phyloP scores from a whole-genome alignment of 2,329 filamentous ascomycete genomes.

The Fusarium algeriense region DNA sequence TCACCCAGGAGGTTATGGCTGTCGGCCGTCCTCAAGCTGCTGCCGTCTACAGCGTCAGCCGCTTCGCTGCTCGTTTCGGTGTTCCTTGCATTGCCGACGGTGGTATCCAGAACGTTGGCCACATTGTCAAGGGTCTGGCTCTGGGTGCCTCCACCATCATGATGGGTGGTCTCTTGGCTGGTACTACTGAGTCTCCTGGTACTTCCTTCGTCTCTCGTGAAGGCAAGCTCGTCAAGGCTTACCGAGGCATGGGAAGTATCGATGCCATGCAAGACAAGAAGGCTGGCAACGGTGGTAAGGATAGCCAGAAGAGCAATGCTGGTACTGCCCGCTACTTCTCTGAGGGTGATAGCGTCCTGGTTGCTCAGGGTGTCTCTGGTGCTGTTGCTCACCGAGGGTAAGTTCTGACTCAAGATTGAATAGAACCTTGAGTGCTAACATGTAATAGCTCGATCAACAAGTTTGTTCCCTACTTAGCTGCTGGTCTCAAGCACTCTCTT shows the following conservation, averaged over 20 bases:
- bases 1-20: constrained; percentile 99
- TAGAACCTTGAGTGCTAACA: constrained; percentile 48
- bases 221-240: constrained; percentile 98
- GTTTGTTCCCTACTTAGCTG: constrained; percentile 95
- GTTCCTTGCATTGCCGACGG: constrained; percentile 98
- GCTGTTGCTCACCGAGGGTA: constrained; percentile 81
- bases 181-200: constrained; percentile 96
- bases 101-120: constrained; percentile 97
- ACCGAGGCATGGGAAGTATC: constrained; percentile 98
- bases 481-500: constrained; percentile 96
- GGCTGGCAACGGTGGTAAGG: constrained; percentile 79
- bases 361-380: constrained; percentile 96
- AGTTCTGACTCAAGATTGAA: constrained; percentile 41
- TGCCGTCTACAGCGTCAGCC: constrained; percentile 88
- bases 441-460: constrained; percentile 81
- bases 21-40: constrained; percentile 96
- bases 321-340: constrained; percentile 99
- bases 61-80: constrained; percentile 91
- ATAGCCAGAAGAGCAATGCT: constrained; percentile 86
- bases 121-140: constrained; percentile 98
- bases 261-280: constrained; percentile 99
- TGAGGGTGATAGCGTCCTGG: constrained; percentile 92
- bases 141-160: constrained; percentile 96
- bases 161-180: constrained; percentile 98
- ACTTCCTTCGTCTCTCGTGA: constrained; percentile 96